Evolutionary conservation across 164 flowering plant species (phyloP).

Genomic region (Cinnamomum micranthum): DNA sequence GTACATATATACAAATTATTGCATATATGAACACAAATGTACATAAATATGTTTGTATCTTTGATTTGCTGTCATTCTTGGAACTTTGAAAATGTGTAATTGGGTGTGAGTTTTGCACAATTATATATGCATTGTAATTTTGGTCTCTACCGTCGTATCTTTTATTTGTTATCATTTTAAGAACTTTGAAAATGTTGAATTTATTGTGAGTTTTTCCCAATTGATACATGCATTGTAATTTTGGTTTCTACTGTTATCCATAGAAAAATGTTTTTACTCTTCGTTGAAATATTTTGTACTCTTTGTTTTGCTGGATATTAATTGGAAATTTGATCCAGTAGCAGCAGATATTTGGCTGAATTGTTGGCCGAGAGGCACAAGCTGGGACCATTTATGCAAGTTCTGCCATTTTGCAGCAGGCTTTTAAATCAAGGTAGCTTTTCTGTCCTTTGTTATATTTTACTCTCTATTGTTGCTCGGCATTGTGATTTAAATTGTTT

Average conservation of each 20-base stretch:
- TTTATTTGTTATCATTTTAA: too few species aligned
- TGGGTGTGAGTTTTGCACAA: too few species aligned
- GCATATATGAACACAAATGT: not conserved
- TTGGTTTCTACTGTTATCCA: not conserved
- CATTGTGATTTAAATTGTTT: not conserved
- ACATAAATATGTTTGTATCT: not conserved
- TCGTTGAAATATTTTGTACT: not conserved
- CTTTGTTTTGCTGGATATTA: constrained; percentile 3
- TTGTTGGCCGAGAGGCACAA: constrained; percentile 73
- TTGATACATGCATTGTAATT: not conserved
- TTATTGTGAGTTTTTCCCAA: too few species aligned
- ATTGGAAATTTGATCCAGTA: constrained; percentile 10
- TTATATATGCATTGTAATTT: not conserved
- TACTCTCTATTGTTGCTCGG: not conserved
- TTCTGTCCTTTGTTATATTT: not conserved
- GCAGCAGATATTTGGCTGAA: constrained; percentile 62
- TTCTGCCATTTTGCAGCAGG: constrained; percentile 58
- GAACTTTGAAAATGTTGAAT: too few species aligned
- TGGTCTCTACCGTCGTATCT: not conserved
- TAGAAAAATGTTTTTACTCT: not conserved
- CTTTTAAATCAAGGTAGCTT: constrained; percentile 67
- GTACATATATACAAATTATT: too few species aligned
- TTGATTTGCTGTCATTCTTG: too few species aligned
- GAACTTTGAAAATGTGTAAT: not conserved
- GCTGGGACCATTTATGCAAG: constrained; percentile 67